phyloP scores from a whole-genome alignment of 139 green algal species.

The Chlorella sp. region DNA sequence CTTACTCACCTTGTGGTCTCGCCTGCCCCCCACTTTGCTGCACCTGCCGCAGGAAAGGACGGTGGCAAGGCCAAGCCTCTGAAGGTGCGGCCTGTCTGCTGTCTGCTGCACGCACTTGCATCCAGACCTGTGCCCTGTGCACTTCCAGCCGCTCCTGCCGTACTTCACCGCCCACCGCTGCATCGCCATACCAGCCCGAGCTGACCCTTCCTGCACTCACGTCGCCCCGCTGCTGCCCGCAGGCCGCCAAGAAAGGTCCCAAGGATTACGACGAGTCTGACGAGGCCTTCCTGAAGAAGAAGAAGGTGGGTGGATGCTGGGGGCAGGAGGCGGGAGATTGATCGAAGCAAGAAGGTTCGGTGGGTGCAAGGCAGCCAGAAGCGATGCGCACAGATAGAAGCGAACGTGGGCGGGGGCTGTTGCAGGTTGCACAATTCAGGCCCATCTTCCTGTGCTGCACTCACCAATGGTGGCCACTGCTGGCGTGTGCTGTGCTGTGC shows the following conservation, averaged over 20 bases:
- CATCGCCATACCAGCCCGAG: not conserved
- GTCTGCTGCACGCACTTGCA: not conserved
- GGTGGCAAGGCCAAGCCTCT: constrained; percentile 47
- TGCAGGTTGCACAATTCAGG: not conserved
- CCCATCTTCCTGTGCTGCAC: not conserved
- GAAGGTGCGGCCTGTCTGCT: constrained; percentile 4
- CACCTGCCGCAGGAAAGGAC: constrained; percentile 37
- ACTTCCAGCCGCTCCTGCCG: not conserved
- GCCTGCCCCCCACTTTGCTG: not conserved
- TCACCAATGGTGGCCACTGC: not conserved
- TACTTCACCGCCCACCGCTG: not conserved
- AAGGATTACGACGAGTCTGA: constrained; percentile 51
- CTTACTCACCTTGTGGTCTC: not conserved
- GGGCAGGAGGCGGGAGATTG: not conserved
- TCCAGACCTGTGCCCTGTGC: no score
- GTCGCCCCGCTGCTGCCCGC: not conserved
- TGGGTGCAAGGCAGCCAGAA: not conserved
- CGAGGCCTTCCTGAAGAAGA: constrained; percentile 51
- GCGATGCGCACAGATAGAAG: no score
- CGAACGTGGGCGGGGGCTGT: not conserved
- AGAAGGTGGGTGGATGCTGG: constrained; percentile 41
- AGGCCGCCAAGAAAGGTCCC: constrained; percentile 29
- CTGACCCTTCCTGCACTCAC: not conserved
- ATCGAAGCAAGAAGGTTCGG: not conserved
- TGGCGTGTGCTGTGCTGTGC: not conserved